phyloP scores from a whole-genome alignment of 495 filamentous ascomycete species.

The Penicillium egyptiacum region DNA sequence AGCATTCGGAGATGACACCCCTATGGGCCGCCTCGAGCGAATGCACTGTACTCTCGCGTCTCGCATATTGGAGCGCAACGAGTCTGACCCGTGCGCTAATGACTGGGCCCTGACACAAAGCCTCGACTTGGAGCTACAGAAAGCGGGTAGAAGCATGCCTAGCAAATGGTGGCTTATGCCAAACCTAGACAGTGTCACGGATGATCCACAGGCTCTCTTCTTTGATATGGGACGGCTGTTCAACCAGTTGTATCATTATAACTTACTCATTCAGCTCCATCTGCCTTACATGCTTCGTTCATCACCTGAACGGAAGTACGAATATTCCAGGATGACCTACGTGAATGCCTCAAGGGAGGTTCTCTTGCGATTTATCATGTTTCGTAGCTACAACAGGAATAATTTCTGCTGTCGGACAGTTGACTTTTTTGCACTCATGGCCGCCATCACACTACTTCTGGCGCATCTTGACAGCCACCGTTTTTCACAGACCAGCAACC shows the following conservation, averaged over 20 bases:
- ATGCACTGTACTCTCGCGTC: slow-evolving; percentile 27
- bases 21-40: slow-evolving; percentile 24
- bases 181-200: slow-evolving; percentile 6
- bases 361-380: slow-evolving; percentile 39
- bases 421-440: slow-evolving; percentile 52
- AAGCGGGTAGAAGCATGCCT: slow-evolving; percentile 32
- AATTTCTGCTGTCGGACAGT: slow-evolving; percentile 45
- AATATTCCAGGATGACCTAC: slow-evolving; percentile 40
- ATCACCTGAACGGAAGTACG: slow-evolving; percentile 13
- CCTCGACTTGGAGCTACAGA: slow-evolving; percentile 45
- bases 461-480: slow-evolving; percentile 25
- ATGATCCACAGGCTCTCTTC: slow-evolving; percentile 15
- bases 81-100: slow-evolving; percentile 12
- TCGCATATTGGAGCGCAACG: slow-evolving; percentile 47
- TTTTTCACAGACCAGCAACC: slow-evolving; percentile 6
- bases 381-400: slow-evolving; percentile 34
- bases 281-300: slow-evolving; percentile 28
- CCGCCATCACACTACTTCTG: slow-evolving; percentile 35
- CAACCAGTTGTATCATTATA: slow-evolving; percentile 43
- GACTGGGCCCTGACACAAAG: slow-evolving; percentile 31
- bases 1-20: slow-evolving; percentile 11
- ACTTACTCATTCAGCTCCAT: slow-evolving; percentile 36
- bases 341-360: slow-evolving; percentile 47
- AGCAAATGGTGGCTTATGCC: slow-evolving; percentile 38
- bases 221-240: slow-evolving; percentile 28